Conservation (phyloP, 345 rosid species). For the Gossypioides kirkii region DNA sequence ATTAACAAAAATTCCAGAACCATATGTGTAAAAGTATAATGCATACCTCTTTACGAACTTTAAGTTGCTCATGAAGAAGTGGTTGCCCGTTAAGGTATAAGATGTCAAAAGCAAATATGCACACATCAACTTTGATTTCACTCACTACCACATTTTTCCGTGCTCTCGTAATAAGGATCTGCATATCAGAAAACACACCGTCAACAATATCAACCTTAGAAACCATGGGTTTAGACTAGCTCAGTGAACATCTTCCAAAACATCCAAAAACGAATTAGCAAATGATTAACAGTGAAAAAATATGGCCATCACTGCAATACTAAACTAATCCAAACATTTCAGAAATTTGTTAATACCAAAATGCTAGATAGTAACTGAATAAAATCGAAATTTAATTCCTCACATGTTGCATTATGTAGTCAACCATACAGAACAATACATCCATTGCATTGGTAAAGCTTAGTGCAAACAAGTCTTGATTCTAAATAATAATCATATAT, state of each 20-base stretch:
- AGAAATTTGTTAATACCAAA: not conserved
- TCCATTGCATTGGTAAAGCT: not conserved
- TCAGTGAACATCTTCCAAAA: not conserved
- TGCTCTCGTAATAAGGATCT: conserved; percentile 79
- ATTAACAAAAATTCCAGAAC: not conserved
- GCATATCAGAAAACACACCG: conserved; percentile 16
- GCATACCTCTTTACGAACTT: conserved; percentile 74
- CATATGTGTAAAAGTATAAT: not conserved
- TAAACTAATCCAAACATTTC: not conserved
- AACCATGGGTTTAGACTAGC: conserved; percentile 6
- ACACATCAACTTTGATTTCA: conserved; percentile 89
- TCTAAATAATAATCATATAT: not conserved
- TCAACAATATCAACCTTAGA: conserved; percentile 16
- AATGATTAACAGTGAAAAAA: not conserved
- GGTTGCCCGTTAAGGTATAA: conserved; percentile 72
- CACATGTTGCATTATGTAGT: not conserved
- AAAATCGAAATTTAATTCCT: not conserved
- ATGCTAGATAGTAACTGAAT: not conserved
- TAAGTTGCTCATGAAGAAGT: conserved; percentile 71
- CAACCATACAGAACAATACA: not conserved
- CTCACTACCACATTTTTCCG: conserved; percentile 74
- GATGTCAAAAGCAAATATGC: conserved; percentile 89
- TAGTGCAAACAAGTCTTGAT: not conserved
- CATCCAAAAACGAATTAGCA: not conserved
- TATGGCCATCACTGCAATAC: not conserved